phyloP scores from a whole-genome alignment of 1,284 basidiomycete species.

The Cryptococcus jaspeensis region DNA sequence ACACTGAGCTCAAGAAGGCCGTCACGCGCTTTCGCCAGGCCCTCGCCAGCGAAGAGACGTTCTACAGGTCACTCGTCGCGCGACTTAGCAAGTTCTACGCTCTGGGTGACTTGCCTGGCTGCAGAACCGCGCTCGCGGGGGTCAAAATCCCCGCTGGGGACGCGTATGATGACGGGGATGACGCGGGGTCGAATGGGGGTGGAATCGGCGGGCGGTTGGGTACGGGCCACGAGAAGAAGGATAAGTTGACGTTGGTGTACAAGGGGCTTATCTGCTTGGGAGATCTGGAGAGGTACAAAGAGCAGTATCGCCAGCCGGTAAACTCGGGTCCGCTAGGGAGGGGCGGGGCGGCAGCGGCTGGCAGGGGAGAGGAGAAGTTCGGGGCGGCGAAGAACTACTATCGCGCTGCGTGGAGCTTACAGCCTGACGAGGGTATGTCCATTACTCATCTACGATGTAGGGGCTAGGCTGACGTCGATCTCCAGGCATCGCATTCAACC shows the following conservation, averaged over 20 bases:
- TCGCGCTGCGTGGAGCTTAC: conserved; percentile 72
- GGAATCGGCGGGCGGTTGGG: conserved; percentile 12
- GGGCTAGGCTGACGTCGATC: background rate
- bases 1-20: conserved; percentile 72
- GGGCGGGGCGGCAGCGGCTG: conserved; percentile 15
- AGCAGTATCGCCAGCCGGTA: conserved; percentile 62
- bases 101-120: conserved; percentile 58
- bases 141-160: conserved; percentile 51
- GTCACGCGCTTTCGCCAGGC: conserved; percentile 84
- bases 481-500: conserved; percentile 83
- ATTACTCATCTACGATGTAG: background rate
- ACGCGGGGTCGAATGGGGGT: conserved; percentile 11
- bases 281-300: conserved; percentile 89
- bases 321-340: conserved; percentile 21
- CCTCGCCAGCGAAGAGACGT: conserved; percentile 79
- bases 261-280: conserved; percentile 89
- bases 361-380: conserved; percentile 52
- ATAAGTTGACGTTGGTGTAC: conserved; percentile 69
- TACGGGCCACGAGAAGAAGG: conserved; percentile 57
- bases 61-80: conserved; percentile 74
- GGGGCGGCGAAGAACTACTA: conserved; percentile 75
- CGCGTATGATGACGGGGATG: conserved; percentile 44
- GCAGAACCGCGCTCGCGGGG: background rate
- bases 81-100: conserved; percentile 67
- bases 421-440: conserved; percentile 63